A percentile compares a stretch with the other conserved stretches of the same genome.
Conservation (phyloP, 1,284 basidiomycete species). For the Phellinidium pouzarii region DNA sequence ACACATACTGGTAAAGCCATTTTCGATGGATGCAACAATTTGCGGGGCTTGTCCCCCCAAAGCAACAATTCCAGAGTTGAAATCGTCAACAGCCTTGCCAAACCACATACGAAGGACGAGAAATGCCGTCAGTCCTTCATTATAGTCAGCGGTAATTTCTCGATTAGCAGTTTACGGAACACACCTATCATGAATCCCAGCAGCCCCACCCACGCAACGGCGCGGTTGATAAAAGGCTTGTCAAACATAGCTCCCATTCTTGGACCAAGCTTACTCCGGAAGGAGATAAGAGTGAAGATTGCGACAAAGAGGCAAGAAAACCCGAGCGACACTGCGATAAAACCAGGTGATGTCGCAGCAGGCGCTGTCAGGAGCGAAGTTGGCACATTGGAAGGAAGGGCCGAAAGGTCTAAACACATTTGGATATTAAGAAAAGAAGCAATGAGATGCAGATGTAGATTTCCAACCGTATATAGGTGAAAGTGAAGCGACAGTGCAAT, state of each 20-base stretch:
- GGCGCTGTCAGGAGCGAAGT: conserved; percentile 55
- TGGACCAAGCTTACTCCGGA: conserved; percentile 57
- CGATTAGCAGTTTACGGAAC: conserved; percentile 19
- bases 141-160: conserved; percentile 11
- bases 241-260: conserved; percentile 46
- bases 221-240: conserved; percentile 49
- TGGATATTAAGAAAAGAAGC: not conserved
- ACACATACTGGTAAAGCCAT: conserved; percentile 68
- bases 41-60: conserved; percentile 48
- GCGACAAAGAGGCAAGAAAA: conserved; percentile 62
- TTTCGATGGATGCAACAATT: conserved; percentile 56
- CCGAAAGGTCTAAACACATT: conserved; percentile 48
- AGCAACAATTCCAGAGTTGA: conserved; percentile 54
- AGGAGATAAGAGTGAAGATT: conserved; percentile 57
- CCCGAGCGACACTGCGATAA: conserved; percentile 55
- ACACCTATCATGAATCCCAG: conserved; percentile 66
- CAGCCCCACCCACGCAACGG: conserved; percentile 67
- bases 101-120: conserved; percentile 75
- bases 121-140: conserved; percentile 54
- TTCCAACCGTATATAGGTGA: conserved; percentile 56
- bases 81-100: conserved; percentile 69
- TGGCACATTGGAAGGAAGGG: conserved; percentile 52
- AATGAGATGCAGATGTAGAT: conserved; percentile 2
- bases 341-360: conserved; percentile 51
- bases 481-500: conserved; percentile 50